Evolutionary conservation across 345 rosid species (phyloP).

Genomic region (Hibiscus syriacus): DNA sequence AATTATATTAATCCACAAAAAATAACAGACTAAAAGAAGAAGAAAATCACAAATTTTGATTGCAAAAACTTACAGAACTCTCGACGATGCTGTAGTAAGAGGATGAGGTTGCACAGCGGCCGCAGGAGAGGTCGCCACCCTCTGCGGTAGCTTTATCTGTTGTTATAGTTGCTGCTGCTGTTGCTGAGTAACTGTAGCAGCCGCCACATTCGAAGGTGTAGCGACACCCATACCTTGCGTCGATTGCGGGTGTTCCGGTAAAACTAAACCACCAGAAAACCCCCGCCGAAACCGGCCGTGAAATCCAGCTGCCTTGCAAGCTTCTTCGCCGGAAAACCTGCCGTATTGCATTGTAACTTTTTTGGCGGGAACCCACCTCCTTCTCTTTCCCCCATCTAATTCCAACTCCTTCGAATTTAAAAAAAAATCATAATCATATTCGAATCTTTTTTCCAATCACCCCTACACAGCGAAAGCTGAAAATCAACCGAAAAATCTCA

Average conservation of each 20-base stretch:
- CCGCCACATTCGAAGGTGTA: not conserved
- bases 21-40: too few species aligned
- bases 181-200: slow-evolving; percentile 14
- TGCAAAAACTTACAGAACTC: slow-evolving; percentile 49
- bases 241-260: slow-evolving; percentile 51
- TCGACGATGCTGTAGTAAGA: slow-evolving; percentile 27
- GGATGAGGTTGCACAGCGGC: slow-evolving; percentile 26
- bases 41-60: too few species aligned
- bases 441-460: slow-evolving; percentile 14
- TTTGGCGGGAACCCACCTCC: slow-evolving; percentile 66
- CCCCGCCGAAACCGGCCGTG: too few species aligned
- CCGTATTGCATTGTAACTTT: slow-evolving; percentile 51
- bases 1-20: too few species aligned
- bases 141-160: slow-evolving; percentile 4
- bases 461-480: not conserved
- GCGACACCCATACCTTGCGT: not conserved
- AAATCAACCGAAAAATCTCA: slow-evolving; percentile 10
- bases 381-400: slow-evolving; percentile 57
- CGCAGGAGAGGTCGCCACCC: slow-evolving; percentile 17
- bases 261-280: slow-evolving; percentile 23
- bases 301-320: too few species aligned
- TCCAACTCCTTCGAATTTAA: slow-evolving; percentile 19
- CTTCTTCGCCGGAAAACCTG: too few species aligned
- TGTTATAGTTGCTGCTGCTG: too few species aligned
- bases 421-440: not conserved